A percentile compares a stretch with the other conserved stretches of the same genome.
Conservation (phyloP, 2,329 filamentous ascomycete species). For the Knoxdaviesia capensis region DNA sequence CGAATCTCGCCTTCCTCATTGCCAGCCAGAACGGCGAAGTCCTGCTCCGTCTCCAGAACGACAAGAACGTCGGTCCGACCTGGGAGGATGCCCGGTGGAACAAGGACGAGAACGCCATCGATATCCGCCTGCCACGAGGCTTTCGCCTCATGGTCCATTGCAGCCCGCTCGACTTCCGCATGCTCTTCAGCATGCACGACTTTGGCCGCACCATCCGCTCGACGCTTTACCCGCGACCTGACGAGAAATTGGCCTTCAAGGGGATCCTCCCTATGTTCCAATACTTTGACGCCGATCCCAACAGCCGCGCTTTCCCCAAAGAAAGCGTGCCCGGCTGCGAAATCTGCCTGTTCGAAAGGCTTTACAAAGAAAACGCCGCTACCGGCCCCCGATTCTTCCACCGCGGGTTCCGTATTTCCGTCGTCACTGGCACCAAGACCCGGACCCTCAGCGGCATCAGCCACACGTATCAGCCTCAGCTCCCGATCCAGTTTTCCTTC, state of each 20-base stretch:
- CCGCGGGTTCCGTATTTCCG: conserved; percentile 57
- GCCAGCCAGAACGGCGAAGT: conserved; percentile 64
- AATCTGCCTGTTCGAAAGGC: conserved; percentile 55
- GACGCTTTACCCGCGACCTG: conserved; percentile 45
- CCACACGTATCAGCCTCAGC: conserved; percentile 42
- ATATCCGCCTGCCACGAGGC: conserved; percentile 52
- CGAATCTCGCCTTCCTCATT: conserved; percentile 50
- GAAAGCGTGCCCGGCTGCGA: conserved; percentile 55
- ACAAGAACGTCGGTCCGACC: conserved; percentile 45
- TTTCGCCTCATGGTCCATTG: conserved; percentile 55
- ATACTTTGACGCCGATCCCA: conserved; percentile 56
- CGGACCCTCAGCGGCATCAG: conserved; percentile 62
- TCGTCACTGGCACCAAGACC: conserved; percentile 58
- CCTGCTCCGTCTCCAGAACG: conserved; percentile 51
- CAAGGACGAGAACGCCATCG: conserved; percentile 41
- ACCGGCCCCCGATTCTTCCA: conserved; percentile 55
- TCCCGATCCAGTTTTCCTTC: conserved; percentile 61
- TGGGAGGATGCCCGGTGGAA: conserved; percentile 78
- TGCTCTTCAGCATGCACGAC: conserved; percentile 66
- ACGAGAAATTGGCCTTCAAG: conserved; percentile 52
- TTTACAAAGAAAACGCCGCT: conserved; percentile 47
- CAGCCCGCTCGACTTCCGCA: conserved; percentile 56
- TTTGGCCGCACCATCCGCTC: conserved; percentile 60
- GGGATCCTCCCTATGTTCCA: conserved; percentile 54
- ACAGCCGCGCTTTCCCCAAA: conserved; percentile 52